A percentile compares a stretch with the other conserved stretches of the same genome.
Conservation (phyloP, 192 early-diverging fungal species). For the Pilobolus umbonatus region DNA sequence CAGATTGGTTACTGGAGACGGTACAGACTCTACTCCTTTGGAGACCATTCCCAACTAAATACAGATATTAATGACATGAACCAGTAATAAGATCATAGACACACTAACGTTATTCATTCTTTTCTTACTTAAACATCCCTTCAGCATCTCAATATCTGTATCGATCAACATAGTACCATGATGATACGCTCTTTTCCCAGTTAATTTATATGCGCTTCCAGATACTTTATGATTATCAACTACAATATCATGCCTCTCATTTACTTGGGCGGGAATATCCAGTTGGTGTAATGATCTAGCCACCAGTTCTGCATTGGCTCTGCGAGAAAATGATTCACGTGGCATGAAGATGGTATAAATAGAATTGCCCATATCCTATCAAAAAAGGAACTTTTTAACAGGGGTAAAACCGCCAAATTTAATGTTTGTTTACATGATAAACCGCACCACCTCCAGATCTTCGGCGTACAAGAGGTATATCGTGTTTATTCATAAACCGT, state of each 20-base stretch:
- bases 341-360: conserved; percentile 96
- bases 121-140: conserved; percentile 29
- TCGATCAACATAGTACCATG: conserved; percentile 99
- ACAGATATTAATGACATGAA: background rate
- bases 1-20: conserved; percentile 81
- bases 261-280: conserved; percentile 78
- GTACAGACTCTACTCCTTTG: conserved; percentile 88
- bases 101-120: conserved; percentile 18
- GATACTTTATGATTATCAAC: conserved; percentile 83
- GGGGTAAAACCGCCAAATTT: background rate
- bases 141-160: conserved; percentile 59
- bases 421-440: conserved; percentile 63
- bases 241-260: conserved; percentile 85
- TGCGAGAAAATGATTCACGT: conserved; percentile 72
- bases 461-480: conserved; percentile 82
- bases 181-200: conserved; percentile 78
- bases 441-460: conserved; percentile 92
- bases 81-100: conserved; percentile 5
- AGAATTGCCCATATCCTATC: conserved; percentile 87
- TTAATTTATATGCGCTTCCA: conserved; percentile 93
- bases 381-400: background rate
- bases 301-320: conserved; percentile 72
- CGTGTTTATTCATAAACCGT: conserved; percentile 53
- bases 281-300: conserved; percentile 66
- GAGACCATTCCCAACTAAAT: conserved; percentile 59